Conservation (phyloP, 306 rosid species). For the Quillaja saponaria region DNA sequence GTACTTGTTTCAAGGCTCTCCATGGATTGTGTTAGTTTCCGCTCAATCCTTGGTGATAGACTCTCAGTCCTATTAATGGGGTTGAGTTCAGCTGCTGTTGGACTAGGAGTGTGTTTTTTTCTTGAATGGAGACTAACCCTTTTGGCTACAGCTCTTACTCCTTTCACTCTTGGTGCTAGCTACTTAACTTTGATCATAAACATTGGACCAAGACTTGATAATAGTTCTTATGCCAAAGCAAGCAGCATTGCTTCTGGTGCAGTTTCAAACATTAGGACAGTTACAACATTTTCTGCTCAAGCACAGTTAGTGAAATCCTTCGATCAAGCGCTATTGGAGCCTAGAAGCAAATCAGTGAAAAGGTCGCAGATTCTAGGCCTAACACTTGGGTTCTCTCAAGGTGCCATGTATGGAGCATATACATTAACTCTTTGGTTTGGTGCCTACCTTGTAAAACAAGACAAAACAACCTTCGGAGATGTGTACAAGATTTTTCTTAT, state of each 20-base stretch:
- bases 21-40: slow-evolving; percentile 59
- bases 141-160: slow-evolving; percentile 76
- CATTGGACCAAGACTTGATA: slow-evolving; percentile 68
- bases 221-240: slow-evolving; percentile 69
- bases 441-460: slow-evolving; percentile 53
- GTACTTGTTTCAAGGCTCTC: slow-evolving; percentile 78
- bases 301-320: slow-evolving; percentile 70
- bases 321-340: slow-evolving; percentile 64
- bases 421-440: slow-evolving; percentile 82
- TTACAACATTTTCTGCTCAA: slow-evolving; percentile 83
- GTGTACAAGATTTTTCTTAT: slow-evolving; percentile 80
- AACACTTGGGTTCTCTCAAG: slow-evolving; percentile 71
- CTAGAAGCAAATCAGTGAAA: slow-evolving; percentile 54
- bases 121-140: slow-evolving; percentile 60
- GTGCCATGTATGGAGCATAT: slow-evolving; percentile 82
- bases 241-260: slow-evolving; percentile 93
- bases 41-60: slow-evolving; percentile 72
- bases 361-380: slow-evolving; percentile 72
- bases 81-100: slow-evolving; percentile 73
- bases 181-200: slow-evolving; percentile 74
- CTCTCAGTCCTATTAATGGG: slow-evolving; percentile 90
- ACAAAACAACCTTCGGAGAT: slow-evolving; percentile 49
- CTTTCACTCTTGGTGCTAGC: slow-evolving; percentile 91
- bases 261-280: slow-evolving; percentile 81
- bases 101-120: slow-evolving; percentile 57